Conservation (phyloP, 352 stramenopile genomes). For the Phytopythium montanum region DNA sequence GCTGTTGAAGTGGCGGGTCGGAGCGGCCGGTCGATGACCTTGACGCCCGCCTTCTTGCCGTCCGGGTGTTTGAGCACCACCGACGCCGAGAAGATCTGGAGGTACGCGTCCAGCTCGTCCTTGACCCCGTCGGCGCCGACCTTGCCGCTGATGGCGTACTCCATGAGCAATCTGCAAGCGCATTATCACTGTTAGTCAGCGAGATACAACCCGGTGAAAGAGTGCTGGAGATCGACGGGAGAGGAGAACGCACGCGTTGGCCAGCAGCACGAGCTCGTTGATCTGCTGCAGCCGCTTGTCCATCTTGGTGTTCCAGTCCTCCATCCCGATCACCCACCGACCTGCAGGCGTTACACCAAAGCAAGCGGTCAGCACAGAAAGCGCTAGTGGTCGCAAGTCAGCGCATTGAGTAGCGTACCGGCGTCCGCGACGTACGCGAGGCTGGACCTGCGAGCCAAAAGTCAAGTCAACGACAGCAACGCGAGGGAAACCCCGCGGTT, state of each 20-base stretch:
- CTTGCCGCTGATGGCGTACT: conserved; percentile 65
- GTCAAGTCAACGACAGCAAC: conserved; percentile 3
- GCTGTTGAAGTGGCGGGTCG: too few relatives aligned
- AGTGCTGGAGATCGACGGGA: not conserved
- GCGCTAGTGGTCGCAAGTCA: not conserved
- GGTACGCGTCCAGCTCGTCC: conserved; percentile 61
- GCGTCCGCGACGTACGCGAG: conserved; percentile 69
- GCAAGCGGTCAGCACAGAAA: not conserved
- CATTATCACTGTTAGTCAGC: not conserved
- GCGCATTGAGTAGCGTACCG: conserved; percentile 8
- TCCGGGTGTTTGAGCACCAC: conserved; percentile 56
- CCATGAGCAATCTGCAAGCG: conserved; percentile 42
- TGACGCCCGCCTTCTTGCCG: conserved; percentile 11
- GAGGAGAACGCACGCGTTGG: conserved; percentile 44
- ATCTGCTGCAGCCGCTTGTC: conserved; percentile 78
- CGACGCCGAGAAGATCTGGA: conserved; percentile 57
- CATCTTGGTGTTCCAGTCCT: conserved; percentile 88
- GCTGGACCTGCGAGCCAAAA: conserved; percentile 33
- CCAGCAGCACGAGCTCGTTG: conserved; percentile 74
- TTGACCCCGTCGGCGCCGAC: conserved; percentile 49
- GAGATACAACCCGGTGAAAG: not conserved
- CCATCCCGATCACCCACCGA: conserved; percentile 79
- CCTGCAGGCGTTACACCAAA: conserved; percentile 13
- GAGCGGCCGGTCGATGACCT: conserved; percentile 4
- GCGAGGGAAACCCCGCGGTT: conserved; percentile 1